Conservation (phyloP, 768 basidiomycete species). For the Fomitopsis serialis region DNA sequence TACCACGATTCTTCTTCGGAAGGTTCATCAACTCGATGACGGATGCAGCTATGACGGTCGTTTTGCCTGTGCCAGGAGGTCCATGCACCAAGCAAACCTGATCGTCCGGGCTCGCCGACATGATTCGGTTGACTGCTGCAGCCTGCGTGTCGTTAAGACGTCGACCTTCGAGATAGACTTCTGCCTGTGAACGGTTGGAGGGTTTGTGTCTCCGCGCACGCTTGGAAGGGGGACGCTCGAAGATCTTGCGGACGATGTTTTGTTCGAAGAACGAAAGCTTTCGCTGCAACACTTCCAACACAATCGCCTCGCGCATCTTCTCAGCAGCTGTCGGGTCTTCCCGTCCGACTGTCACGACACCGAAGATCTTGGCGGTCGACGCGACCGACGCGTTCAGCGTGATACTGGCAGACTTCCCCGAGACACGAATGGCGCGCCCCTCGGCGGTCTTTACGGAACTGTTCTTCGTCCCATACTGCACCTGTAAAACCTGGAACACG, state of each 20-base stretch:
- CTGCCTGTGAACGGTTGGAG: slow-evolving; percentile 27
- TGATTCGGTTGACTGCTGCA: slow-evolving; percentile 21
- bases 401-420: slow-evolving; percentile 35
- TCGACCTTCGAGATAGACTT: too few species aligned
- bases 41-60: slow-evolving; percentile 35
- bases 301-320: slow-evolving; percentile 12
- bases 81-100: slow-evolving; percentile 25
- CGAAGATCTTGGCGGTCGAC: background rate
- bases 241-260: background rate
- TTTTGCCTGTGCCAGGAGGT: slow-evolving; percentile 42
- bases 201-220: slow-evolving; percentile 12
- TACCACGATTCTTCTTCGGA: slow-evolving; percentile 6
- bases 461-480: too few species aligned
- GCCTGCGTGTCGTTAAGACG: slow-evolving; percentile 11
- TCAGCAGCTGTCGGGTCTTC: slow-evolving; percentile 15
- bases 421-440: slow-evolving; percentile 19
- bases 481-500: too few species aligned
- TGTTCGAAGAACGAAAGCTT: background rate
- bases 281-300: slow-evolving; percentile 20
- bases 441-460: background rate
- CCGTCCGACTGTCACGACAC: slow-evolving; percentile 14
- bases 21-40: slow-evolving; percentile 18
- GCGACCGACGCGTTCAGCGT: slow-evolving; percentile 9
- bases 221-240: too few species aligned
- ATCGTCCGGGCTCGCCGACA: slow-evolving; percentile 19